A percentile compares a stretch with the other conserved stretches of the same genome.
phyloP scores from a whole-genome alignment of 169 alveolate genomes.

The Pseudocohnilembus persalinus region DNA sequence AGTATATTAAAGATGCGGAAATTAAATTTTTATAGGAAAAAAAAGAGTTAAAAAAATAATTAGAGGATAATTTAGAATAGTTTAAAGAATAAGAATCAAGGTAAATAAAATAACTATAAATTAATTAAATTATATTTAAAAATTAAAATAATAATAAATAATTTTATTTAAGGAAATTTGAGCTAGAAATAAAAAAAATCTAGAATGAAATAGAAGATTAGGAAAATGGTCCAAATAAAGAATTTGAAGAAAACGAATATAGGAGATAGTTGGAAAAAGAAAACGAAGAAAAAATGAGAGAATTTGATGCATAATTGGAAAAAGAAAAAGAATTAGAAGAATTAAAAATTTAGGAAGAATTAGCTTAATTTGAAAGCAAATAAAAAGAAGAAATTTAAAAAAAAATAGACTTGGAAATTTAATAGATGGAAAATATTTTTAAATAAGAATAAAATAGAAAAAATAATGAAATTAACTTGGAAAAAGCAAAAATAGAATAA shows the following conservation, averaged over 20 bases:
- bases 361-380: background rate
- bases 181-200: constrained; percentile 16
- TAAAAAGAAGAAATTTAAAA: background rate
- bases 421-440: background rate
- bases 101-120: background rate
- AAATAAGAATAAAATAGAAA: background rate
- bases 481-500: background rate
- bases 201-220: constrained; percentile 18
- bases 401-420: background rate
- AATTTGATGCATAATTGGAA: background rate
- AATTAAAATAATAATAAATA: constrained; percentile 14
- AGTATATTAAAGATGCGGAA: too few species aligned
- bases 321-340: background rate
- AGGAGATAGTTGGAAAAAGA: constrained; percentile 28
- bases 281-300: constrained; percentile 20
- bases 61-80: constrained; percentile 25
- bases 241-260: constrained; percentile 30
- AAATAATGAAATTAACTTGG: background rate
- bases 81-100: constrained; percentile 21
- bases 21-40: constrained; percentile 36
- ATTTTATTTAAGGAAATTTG: constrained; percentile 25
- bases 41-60: constrained; percentile 36
- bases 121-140: constrained; percentile 23
- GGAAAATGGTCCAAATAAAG: constrained; percentile 31
- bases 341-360: too few species aligned